phyloP scores from a whole-genome alignment of 768 basidiomycete genomes.

The Porpolomopsis calyptriformis region DNA sequence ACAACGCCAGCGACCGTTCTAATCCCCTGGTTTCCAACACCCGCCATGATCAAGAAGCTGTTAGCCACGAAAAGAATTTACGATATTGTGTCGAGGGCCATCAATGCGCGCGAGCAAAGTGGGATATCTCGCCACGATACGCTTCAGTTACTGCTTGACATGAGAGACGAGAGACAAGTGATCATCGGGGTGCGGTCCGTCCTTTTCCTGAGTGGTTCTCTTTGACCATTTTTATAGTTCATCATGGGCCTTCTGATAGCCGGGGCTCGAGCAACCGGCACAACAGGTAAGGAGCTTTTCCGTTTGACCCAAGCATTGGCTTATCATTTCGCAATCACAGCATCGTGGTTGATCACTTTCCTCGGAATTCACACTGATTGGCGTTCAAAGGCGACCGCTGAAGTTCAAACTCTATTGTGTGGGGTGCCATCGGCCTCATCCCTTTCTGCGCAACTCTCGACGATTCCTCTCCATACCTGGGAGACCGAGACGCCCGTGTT shows the following conservation, averaged over 20 bases:
- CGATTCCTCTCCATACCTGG: constrained; percentile 60
- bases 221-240: constrained; percentile 35
- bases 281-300: constrained; percentile 36
- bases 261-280: constrained; percentile 71
- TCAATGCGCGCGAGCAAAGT: constrained; percentile 46
- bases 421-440: constrained; percentile 17
- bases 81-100: constrained; percentile 49
- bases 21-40: constrained; percentile 67
- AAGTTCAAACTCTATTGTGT: constrained; percentile 49
- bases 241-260: constrained; percentile 75
- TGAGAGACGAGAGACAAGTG: constrained; percentile 54
- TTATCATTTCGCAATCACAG: constrained; percentile 22
- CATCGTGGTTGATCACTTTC: constrained; percentile 68
- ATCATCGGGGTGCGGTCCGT: constrained; percentile 52
- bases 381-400: constrained; percentile 47
- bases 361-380: constrained; percentile 59
- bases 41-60: constrained; percentile 60
- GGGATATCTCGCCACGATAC: constrained; percentile 53
- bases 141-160: constrained; percentile 64
- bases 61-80: constrained; percentile 70
- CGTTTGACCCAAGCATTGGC: neutral
- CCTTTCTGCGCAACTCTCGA: constrained; percentile 32
- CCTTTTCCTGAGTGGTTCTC: constrained; percentile 12
- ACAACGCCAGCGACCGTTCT: constrained; percentile 67
- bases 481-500: constrained; percentile 59